Conservation (phyloP, 1,284 basidiomycete genomes). For the Sporisorium iseilematis-ciliati region DNA sequence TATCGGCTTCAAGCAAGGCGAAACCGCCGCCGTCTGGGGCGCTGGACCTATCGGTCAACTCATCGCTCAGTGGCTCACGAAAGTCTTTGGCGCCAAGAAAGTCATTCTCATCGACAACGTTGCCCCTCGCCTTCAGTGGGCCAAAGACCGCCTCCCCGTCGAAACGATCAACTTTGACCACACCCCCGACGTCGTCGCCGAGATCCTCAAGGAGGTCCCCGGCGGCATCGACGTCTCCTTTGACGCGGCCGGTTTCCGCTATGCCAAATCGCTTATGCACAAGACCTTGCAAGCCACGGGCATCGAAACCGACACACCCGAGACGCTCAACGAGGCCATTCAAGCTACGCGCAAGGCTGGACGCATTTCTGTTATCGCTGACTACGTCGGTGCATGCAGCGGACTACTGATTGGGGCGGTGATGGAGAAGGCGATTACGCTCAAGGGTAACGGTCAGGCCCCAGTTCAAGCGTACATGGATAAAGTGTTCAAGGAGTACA, state of each 20-base stretch:
- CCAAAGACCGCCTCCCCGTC: conserved; percentile 74
- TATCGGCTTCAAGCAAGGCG: conserved; percentile 77
- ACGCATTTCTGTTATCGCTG: conserved; percentile 49
- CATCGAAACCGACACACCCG: conserved; percentile 81
- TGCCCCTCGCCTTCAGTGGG: conserved; percentile 76
- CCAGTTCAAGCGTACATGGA: conserved; percentile 82
- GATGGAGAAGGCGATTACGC: conserved; percentile 78
- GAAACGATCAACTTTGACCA: conserved; percentile 77
- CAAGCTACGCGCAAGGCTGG: conserved; percentile 74
- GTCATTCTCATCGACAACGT: conserved; percentile 81
- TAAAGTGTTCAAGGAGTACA: conserved; percentile 70
- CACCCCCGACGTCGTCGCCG: conserved; percentile 74
- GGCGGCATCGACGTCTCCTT: conserved; percentile 65
- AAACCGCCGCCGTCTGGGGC: conserved; percentile 78
- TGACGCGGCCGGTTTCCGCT: conserved; percentile 56
- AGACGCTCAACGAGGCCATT: conserved; percentile 79
- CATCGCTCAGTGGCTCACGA: conserved; percentile 75
- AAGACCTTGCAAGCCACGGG: conserved; percentile 79
- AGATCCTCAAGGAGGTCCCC: conserved; percentile 76
- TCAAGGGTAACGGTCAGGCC: conserved; percentile 71
- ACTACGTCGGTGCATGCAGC: conserved; percentile 70
- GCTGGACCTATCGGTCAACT: conserved; percentile 77
- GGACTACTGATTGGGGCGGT: conserved; percentile 80
- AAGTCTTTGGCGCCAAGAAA: conserved; percentile 78
- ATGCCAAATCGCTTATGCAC: conserved; percentile 72